Percentiles rank a stretch among this genome's conserved stretches.
These are phyloP conservation scores for Uncinocarpus reesii DNA, from an alignment of 2,329 filamentous ascomycete genomes.

Conservation along the genomic window DNA sequence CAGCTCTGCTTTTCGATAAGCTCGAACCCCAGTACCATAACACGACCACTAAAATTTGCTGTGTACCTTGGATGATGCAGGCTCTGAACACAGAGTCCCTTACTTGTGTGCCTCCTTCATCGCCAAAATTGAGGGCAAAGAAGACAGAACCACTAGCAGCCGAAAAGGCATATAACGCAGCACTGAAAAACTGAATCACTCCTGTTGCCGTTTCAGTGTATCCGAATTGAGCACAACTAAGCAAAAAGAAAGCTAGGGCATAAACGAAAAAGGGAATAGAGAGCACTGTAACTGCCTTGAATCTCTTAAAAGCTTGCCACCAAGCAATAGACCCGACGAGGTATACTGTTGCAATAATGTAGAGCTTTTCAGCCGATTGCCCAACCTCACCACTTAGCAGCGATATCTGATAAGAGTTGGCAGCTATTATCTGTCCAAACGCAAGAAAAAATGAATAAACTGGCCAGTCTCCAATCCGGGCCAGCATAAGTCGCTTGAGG, in stretches of 20 bases:
- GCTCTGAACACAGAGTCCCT: conserved; percentile 59
- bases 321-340: conserved; percentile 49
- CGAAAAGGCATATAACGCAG: conserved; percentile 51
- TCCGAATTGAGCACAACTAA: conserved; percentile 47
- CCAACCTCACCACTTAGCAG: conserved; percentile 55
- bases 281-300: conserved; percentile 49
- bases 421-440: conserved; percentile 53
- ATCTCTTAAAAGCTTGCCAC: conserved; percentile 52
- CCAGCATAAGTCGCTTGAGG: conserved; percentile 47
- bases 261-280: conserved; percentile 54
- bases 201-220: conserved; percentile 32
- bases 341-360: conserved; percentile 52
- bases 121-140: conserved; percentile 58
- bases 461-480: conserved; percentile 54
- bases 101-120: conserved; percentile 52
- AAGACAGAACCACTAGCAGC: conserved; percentile 54
- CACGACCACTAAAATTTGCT: conserved; percentile 54
- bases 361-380: conserved; percentile 49
- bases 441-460: conserved; percentile 53
- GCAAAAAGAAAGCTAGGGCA: conserved; percentile 19
- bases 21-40: conserved; percentile 58
- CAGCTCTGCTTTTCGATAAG: conserved; percentile 39
- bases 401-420: conserved; percentile 59
- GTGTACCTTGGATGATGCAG: conserved; percentile 55
- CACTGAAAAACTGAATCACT: conserved; percentile 52